Percentiles rank a stretch among this genome's conserved stretches.
phyloP scores from a whole-genome alignment of 2,329 filamentous ascomycete genomes.

The Neophaeococcomyces aloes region DNA sequence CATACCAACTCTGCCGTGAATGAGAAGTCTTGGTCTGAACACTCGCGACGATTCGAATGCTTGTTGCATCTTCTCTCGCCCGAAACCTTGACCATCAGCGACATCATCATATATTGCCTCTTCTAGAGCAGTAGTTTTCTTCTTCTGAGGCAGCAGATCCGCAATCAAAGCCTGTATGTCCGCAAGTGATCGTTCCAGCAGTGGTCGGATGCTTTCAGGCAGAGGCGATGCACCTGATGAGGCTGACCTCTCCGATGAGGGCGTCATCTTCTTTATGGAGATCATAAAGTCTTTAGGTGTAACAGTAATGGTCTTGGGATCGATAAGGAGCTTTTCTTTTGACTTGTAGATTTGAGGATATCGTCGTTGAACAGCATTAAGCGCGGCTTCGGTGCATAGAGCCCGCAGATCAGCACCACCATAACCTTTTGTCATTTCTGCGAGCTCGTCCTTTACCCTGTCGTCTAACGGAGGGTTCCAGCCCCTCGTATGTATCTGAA shows the following conservation, averaged over 20 bases:
- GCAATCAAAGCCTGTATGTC: conserved; percentile 61
- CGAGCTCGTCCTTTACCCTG: conserved; percentile 71
- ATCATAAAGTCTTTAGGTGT: conserved; percentile 95
- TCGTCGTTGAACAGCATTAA: conserved; percentile 90
- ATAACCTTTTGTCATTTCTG: conserved; percentile 83
- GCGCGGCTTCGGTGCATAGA: conserved; percentile 85
- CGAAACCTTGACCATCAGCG: conserved; percentile 72
- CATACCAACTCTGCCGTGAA: conserved; percentile 78
- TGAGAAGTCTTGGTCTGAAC: conserved; percentile 77
- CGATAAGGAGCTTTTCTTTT: conserved; percentile 78
- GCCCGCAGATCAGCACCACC: conserved; percentile 91
- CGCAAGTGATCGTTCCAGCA: conserved; percentile 62
- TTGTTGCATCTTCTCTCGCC: conserved; percentile 62
- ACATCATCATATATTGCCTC: conserved; percentile 87
- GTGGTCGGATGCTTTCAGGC: conserved; percentile 66
- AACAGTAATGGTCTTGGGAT: conserved; percentile 72
- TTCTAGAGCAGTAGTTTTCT: conserved; percentile 78
- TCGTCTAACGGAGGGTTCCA: conserved; percentile 71
- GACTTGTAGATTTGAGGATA: conserved; percentile 95
- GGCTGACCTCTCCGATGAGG: conserved; percentile 83
- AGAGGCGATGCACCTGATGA: conserved; percentile 74
- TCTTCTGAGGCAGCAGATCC: conserved; percentile 69
- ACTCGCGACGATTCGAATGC: conserved; percentile 81
- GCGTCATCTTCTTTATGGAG: conserved; percentile 89
- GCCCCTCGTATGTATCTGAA: conserved; percentile 89